Percentiles rank a stretch among this genome's conserved stretches.
These are phyloP conservation scores for Corynespora cassiicola DNA, from an alignment of 2,329 filamentous ascomycete genomes.

Conservation along the genomic window DNA sequence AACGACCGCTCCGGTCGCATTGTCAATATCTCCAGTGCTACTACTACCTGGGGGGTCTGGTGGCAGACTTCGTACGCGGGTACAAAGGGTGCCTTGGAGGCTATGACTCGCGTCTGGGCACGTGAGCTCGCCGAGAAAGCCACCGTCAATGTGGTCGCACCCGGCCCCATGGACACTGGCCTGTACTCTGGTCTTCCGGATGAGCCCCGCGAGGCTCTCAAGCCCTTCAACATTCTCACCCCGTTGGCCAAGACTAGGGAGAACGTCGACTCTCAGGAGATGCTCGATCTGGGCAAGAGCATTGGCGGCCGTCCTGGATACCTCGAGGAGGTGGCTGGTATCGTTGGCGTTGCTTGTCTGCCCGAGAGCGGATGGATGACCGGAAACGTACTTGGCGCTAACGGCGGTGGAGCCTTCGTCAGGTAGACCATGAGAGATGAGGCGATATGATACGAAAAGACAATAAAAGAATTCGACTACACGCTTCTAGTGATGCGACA, in stretches of 20 bases:
- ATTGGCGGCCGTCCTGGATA: conserved; percentile 63
- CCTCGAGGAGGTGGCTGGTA: conserved; percentile 71
- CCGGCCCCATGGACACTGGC: conserved; percentile 61
- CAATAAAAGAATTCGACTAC: too few relatives aligned
- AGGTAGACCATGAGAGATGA: conserved; percentile 8
- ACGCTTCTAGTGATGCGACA: too few relatives aligned
- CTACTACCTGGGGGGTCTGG: conserved; percentile 59
- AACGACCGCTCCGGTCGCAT: conserved; percentile 67
- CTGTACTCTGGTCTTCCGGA: conserved; percentile 17
- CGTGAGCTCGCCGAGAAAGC: conserved; percentile 63
- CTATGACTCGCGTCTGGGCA: conserved; percentile 69
- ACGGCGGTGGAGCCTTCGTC: conserved; percentile 72
- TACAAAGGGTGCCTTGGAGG: conserved; percentile 68
- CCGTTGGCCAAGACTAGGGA: conserved; percentile 18
- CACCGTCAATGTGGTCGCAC: conserved; percentile 68
- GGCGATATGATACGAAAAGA: too few relatives aligned
- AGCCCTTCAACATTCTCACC: conserved; percentile 17
- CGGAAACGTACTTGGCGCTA: conserved; percentile 76
- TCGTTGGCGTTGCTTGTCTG: conserved; percentile 75
- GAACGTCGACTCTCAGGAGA: conserved; percentile 51
- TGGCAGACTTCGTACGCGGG: conserved; percentile 67
- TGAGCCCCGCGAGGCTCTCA: conserved; percentile 16
- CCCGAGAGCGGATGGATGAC: conserved; percentile 76
- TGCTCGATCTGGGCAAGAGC: conserved; percentile 63
- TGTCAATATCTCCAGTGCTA: conserved; percentile 64